These are phyloP conservation scores for Gonapodya prolifera DNA, from an alignment of 192 early-diverging fungal species.

Conservation along the genomic window DNA sequence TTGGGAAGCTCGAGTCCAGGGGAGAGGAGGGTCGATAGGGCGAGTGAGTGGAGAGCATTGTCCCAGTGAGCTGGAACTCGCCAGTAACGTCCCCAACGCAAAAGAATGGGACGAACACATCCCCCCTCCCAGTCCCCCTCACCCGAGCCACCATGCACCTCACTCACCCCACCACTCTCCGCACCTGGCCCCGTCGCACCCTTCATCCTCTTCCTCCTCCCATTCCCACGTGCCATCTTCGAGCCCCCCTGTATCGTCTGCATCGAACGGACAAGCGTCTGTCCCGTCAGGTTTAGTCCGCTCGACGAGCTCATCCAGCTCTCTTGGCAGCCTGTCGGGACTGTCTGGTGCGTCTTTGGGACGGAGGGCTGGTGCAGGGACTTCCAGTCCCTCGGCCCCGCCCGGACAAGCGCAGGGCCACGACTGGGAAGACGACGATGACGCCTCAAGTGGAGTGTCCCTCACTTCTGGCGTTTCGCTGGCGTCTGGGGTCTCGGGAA, in stretches of 20 bases:
- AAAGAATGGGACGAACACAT: not conserved
- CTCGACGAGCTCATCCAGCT: not conserved
- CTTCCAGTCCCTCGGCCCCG: not conserved
- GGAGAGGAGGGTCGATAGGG: not conserved
- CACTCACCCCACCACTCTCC: not conserved
- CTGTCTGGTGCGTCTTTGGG: not conserved
- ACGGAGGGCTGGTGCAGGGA: not conserved
- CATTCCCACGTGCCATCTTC: not conserved
- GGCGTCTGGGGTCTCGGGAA: not conserved
- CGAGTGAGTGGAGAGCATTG: not conserved
- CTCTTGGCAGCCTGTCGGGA: not conserved
- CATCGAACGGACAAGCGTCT: not conserved
- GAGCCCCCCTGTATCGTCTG: not conserved
- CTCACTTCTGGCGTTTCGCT: no score
- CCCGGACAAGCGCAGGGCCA: not conserved
- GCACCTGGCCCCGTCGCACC: no score
- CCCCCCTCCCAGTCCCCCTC: not conserved
- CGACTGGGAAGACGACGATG: not conserved
- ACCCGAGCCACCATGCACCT: not conserved
- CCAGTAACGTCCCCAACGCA: not conserved
- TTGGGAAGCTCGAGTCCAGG: not conserved
- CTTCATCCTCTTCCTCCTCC: no score
- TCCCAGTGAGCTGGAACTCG: not conserved
- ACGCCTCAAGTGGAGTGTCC: not conserved
- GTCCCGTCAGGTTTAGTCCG: not conserved